phyloP scores from a whole-genome alignment of 108 stramenopile genomes.

The Nannochloropsis salina region DNA sequence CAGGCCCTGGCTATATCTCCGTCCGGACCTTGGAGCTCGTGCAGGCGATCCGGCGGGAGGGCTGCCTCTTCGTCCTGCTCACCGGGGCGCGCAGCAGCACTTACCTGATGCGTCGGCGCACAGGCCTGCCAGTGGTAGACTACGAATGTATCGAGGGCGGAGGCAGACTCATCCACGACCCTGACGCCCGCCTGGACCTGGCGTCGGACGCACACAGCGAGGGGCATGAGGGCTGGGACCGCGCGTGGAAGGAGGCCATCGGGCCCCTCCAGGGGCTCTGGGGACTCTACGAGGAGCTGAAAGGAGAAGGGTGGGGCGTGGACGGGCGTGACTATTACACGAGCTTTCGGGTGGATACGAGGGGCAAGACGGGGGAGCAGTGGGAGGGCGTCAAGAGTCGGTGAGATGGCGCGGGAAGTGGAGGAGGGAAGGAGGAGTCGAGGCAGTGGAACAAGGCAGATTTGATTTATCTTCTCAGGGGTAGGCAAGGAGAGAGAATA shows the following conservation, averaged over 20 bases:
- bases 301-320: not conserved
- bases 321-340: not conserved
- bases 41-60: not conserved
- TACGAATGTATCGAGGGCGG: conserved; percentile 9
- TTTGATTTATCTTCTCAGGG: no score
- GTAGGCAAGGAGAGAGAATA: no score
- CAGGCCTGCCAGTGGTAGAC: conserved; percentile 9
- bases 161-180: not conserved
- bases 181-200: not conserved
- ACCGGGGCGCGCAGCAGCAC: conserved; percentile 7
- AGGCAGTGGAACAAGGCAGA: not conserved
- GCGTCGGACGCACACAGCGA: not conserved
- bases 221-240: not conserved
- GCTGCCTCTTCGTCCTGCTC: not conserved
- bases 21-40: not conserved
- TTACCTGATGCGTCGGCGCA: conserved; percentile 5
- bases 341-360: not conserved
- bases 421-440: not conserved
- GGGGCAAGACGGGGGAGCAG: not conserved
- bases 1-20: not conserved
- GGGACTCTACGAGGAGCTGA: not conserved
- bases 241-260: not conserved
- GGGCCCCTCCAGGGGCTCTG: not conserved
- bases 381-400: not conserved
- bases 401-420: not conserved